Evolutionary conservation across 2,329 filamentous ascomycete species (phyloP).

Genomic region (Pseudocercospora vitis): DNA sequence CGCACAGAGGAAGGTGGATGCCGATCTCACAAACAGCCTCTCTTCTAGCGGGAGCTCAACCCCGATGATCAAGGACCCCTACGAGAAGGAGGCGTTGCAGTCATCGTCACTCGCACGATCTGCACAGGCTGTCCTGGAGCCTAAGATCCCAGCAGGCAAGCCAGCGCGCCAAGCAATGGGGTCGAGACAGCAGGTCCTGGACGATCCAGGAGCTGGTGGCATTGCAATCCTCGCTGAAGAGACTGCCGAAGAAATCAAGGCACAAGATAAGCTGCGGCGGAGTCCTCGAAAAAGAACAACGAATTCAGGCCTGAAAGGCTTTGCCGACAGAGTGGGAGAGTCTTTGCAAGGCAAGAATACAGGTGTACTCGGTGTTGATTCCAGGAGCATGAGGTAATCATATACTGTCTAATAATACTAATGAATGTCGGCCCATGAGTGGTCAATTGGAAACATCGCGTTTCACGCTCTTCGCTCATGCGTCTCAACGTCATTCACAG

Average conservation of each 20-base stretch:
- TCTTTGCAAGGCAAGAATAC: conserved; percentile 48
- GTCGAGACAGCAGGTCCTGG: conserved; percentile 44
- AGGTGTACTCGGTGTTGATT: conserved; percentile 49
- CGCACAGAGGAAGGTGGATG: conserved; percentile 58
- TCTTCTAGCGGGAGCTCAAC: conserved; percentile 17
- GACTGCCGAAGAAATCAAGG: conserved; percentile 41
- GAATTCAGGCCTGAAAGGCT: conserved; percentile 44
- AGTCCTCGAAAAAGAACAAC: conserved; percentile 45
- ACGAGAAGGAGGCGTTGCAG: conserved; percentile 29
- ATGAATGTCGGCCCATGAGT: too few species aligned
- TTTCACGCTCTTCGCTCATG: too few species aligned
- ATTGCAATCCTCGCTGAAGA: conserved; percentile 42
- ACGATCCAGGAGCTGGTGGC: conserved; percentile 41
- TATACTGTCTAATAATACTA: conserved; percentile 10
- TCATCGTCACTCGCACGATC: conserved; percentile 28
- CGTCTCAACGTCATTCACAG: too few species aligned
- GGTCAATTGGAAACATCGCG: too few species aligned
- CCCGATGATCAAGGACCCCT: conserved; percentile 23
- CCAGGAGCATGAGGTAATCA: conserved; percentile 25
- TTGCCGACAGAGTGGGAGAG: conserved; percentile 48
- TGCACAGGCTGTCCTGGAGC: conserved; percentile 25
- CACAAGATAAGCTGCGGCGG: conserved; percentile 37
- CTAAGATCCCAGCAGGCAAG: conserved; percentile 38
- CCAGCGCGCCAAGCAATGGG: conserved; percentile 42
- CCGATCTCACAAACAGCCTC: conserved; percentile 40